Evolutionary conservation across 202 grass and related monocot species (phyloP).

Genomic region (Bolboschoenoplectus hybrid): DNA sequence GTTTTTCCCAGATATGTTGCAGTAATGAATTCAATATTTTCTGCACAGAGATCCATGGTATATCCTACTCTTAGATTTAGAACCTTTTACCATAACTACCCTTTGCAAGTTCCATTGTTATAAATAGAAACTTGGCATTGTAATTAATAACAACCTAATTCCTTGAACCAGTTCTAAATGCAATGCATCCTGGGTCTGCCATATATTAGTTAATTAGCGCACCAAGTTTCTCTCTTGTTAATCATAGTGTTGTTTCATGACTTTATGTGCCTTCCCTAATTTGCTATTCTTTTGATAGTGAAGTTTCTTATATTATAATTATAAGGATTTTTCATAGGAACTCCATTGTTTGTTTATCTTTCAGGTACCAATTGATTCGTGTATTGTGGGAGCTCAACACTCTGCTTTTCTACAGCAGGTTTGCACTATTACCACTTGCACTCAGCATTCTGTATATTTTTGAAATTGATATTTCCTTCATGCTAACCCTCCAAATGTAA

Average conservation of each 20-base stretch:
- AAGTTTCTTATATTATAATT: background rate
- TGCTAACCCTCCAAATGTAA: background rate
- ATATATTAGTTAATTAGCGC: background rate
- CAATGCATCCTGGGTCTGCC: background rate
- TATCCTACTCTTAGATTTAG: background rate
- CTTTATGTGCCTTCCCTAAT: background rate
- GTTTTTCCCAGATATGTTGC: conserved; percentile 85
- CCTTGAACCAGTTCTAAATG: background rate
- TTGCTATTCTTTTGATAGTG: background rate
- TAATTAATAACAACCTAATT: background rate
- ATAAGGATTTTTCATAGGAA: background rate
- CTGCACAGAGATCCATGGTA: conserved; percentile 92
- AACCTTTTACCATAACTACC: background rate
- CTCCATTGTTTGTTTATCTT: conserved; percentile 28
- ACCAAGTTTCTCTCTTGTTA: background rate
- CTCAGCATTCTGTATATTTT: conserved; percentile 24
- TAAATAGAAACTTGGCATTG: background rate
- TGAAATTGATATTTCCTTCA: background rate
- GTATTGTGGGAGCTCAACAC: conserved; percentile 82
- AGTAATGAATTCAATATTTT: conserved; percentile 99
- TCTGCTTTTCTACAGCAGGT: conserved; percentile 99
- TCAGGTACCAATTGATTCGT: conserved; percentile 94
- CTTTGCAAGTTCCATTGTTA: background rate
- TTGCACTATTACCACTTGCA: background rate
- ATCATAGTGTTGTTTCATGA: background rate